Evolutionary conservation across 371 early-diverging fungal species (phyloP).

Genomic region (Paraphysoderma sedebokerense): DNA sequence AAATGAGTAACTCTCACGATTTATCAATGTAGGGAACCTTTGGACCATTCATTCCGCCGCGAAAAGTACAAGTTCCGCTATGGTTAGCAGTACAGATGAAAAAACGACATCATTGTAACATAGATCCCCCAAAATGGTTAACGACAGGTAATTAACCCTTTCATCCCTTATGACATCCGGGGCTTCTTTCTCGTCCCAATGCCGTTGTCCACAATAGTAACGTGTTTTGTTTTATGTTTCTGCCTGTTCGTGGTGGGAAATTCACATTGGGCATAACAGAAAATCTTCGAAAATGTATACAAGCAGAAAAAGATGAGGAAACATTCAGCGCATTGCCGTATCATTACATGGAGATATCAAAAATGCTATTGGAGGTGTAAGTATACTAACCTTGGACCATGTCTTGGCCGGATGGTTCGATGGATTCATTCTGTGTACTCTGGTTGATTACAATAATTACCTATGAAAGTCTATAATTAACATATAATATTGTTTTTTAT

Average conservation of each 20-base stretch:
- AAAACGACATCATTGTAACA: conserved; percentile 53
- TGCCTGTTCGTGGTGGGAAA: background rate
- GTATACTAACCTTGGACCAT: too few species aligned
- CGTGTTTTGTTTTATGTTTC: background rate
- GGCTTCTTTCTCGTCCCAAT: too few species aligned
- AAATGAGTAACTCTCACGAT: background rate
- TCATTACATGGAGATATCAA: conserved; percentile 64
- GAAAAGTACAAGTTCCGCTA: conserved; percentile 47
- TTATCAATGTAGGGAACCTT: conserved; percentile 29
- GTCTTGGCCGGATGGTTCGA: too few species aligned
- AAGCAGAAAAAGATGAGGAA: conserved; percentile 39
- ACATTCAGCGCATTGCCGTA: conserved; percentile 61
- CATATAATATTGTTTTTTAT: background rate
- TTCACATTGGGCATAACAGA: conserved; percentile 11
- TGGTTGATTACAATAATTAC: too few species aligned
- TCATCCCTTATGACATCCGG: too few species aligned
- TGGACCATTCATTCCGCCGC: conserved; percentile 63
- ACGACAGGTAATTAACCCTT: conserved; percentile 23
- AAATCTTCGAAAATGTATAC: conserved; percentile 27
- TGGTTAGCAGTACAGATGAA: conserved; percentile 81
- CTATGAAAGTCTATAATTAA: background rate
- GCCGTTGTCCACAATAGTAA: too few species aligned
- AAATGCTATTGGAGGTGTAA: conserved; percentile 53
- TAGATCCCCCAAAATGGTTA: conserved; percentile 76
- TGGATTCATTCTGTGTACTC: too few species aligned